phyloP scores from a whole-genome alignment of 1,284 basidiomycete genomes.

The Cerioporus squamosus region DNA sequence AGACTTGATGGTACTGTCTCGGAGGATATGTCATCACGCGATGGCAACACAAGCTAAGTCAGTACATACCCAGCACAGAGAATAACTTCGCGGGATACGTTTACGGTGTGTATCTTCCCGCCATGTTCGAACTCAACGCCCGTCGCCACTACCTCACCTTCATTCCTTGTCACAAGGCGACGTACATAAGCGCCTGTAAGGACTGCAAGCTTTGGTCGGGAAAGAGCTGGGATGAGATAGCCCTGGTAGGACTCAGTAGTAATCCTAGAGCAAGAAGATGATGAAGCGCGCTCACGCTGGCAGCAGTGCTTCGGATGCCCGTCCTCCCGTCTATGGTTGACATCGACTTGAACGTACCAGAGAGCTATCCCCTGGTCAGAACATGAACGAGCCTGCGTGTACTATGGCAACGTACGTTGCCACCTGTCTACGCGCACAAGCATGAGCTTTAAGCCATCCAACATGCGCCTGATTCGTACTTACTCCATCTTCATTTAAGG shows the following conservation, averaged over 20 bases:
- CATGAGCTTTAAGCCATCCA: too few species aligned
- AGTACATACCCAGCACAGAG: slow-evolving; percentile 32
- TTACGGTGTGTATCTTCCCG: slow-evolving; percentile 29
- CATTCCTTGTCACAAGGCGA: slow-evolving; percentile 8
- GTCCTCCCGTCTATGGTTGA: slow-evolving; percentile 19
- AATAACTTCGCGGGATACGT: slow-evolving; percentile 40
- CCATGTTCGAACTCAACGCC: slow-evolving; percentile 36
- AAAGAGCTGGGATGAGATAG: slow-evolving; percentile 23
- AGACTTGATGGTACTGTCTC: slow-evolving; percentile 37
- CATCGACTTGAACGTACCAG: slow-evolving; percentile 13
- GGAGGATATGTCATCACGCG: not conserved
- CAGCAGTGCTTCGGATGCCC: slow-evolving; percentile 19
- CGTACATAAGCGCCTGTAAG: slow-evolving; percentile 24
- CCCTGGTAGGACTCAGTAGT: slow-evolving; percentile 10
- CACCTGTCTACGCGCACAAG: too few species aligned
- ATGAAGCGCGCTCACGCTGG: slow-evolving; percentile 14
- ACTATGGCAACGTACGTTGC: too few species aligned
- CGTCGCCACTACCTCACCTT: slow-evolving; percentile 23
- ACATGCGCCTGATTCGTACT: not conserved
- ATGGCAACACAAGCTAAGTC: not conserved
- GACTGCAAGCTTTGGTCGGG: slow-evolving; percentile 27
- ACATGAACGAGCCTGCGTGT: too few species aligned
- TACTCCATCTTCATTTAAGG: slow-evolving; percentile 21
- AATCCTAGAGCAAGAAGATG: not conserved
- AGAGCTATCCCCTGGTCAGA: not conserved